A percentile compares a stretch with the other conserved stretches of the same genome.
Conservation (phyloP, 106 monocot genomes). For the Dendrobium officinale region DNA sequence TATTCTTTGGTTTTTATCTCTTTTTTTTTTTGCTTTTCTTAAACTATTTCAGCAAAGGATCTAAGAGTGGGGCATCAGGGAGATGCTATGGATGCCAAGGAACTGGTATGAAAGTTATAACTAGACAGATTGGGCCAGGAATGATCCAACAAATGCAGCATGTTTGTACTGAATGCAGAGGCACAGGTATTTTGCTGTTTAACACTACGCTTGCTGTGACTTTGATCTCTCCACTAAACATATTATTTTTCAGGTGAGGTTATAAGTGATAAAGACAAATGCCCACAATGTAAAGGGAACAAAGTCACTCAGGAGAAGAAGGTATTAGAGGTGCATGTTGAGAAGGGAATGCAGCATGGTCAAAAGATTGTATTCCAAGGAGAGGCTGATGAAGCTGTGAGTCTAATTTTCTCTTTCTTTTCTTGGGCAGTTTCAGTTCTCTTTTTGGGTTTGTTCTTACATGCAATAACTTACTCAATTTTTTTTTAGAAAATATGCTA, state of each 20-base stretch:
- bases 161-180: slow-evolving; percentile 70
- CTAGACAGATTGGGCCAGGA: slow-evolving; percentile 65
- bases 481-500: neutral
- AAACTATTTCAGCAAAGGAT: slow-evolving; percentile 43
- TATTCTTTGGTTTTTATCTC: neutral
- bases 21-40: neutral
- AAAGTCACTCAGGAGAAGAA: too few species aligned
- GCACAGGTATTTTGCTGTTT: slow-evolving; percentile 6
- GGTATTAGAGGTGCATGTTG: too few species aligned
- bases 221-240: neutral
- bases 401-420: slow-evolving; percentile 3
- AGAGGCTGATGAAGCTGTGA: slow-evolving; percentile 85
- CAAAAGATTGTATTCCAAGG: slow-evolving; percentile 82
- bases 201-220: neutral
- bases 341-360: too few species aligned
- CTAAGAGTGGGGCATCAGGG: slow-evolving; percentile 52
- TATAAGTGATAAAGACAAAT: too few species aligned
- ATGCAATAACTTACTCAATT: neutral
- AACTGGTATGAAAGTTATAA: slow-evolving; percentile 36
- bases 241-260: slow-evolving; percentile 37
- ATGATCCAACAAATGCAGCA: slow-evolving; percentile 87
- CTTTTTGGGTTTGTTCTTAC: neutral
- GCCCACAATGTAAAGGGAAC: too few species aligned
- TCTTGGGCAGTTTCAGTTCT: neutral
- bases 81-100: slow-evolving; percentile 51